Conservation (phyloP, 139 green algal genomes). For the Chlamydomonas asymmetrica region DNA sequence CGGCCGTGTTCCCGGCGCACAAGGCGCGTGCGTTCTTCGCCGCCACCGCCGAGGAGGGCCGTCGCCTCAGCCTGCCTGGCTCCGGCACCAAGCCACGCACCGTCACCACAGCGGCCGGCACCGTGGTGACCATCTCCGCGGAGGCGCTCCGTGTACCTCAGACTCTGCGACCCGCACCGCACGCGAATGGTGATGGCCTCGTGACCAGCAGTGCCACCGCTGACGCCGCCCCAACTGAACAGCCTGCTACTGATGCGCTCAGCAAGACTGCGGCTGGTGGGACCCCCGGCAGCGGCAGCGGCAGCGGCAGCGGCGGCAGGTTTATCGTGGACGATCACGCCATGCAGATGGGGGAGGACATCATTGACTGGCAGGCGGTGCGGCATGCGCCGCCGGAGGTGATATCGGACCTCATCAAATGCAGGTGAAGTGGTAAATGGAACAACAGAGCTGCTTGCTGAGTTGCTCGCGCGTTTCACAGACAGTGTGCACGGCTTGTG, state of each 20-base stretch:
- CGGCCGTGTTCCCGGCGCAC: conserved; percentile 55
- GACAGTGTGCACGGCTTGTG: too few relatives aligned
- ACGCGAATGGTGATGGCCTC: too few relatives aligned
- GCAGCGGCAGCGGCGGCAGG: too few relatives aligned
- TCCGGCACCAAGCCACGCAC: too few relatives aligned
- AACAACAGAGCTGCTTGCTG: conserved; percentile 32
- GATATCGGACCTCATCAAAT: conserved; percentile 57
- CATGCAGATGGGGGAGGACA: conserved; percentile 22
- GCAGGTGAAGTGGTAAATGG: conserved; percentile 34
- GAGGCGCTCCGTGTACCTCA: too few relatives aligned
- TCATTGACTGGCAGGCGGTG: conserved; percentile 66
- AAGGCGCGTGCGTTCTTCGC: conserved; percentile 1
- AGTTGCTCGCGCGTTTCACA: conserved; percentile 31
- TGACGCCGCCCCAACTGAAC: too few relatives aligned
- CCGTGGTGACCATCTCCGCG: too few relatives aligned
- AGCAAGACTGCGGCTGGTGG: too few relatives aligned
- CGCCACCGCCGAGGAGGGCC: not conserved
- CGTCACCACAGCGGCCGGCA: not conserved
- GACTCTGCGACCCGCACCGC: too few relatives aligned
- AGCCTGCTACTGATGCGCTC: too few relatives aligned
- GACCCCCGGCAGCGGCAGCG: not conserved
- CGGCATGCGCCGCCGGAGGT: conserved; percentile 30
- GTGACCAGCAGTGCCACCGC: too few relatives aligned
- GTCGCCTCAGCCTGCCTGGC: not conserved
- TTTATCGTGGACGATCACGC: not conserved